Evolutionary conservation across 1,284 basidiomycete genomes (phyloP).

Genomic region (Irpex lacteus): DNA sequence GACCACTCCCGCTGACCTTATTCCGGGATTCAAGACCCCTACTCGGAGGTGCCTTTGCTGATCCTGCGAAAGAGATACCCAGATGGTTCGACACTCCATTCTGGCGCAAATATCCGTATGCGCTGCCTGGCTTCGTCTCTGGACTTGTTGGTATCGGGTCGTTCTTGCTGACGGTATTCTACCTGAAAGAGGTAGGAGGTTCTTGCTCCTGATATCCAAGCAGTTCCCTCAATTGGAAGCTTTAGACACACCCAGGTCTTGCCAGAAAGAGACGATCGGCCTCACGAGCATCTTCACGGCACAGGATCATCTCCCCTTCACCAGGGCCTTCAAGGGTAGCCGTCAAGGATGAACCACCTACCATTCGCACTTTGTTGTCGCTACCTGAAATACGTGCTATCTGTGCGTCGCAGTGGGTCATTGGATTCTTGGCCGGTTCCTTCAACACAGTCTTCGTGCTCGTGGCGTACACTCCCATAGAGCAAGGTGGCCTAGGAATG

Average conservation of each 20-base stretch:
- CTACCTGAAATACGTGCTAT: constrained; percentile 52
- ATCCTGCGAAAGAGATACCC: constrained; percentile 49
- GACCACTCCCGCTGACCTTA: background rate
- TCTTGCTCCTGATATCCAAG: background rate
- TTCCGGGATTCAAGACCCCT: constrained; percentile 42
- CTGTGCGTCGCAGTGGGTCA: constrained; percentile 49
- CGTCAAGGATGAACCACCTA: constrained; percentile 17
- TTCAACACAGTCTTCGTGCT: constrained; percentile 70
- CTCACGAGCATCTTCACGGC: background rate
- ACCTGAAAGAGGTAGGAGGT: constrained; percentile 49
- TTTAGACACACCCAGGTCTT: constrained; percentile 18
- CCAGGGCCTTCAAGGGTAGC: background rate
- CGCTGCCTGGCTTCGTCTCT: constrained; percentile 50
- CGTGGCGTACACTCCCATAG: constrained; percentile 58
- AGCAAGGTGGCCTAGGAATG: constrained; percentile 53
- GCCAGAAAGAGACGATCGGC: background rate
- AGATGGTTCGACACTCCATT: constrained; percentile 42
- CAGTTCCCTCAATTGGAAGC: background rate
- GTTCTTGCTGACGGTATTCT: constrained; percentile 9
- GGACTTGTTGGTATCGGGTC: constrained; percentile 41
- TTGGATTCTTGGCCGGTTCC: constrained; percentile 52
- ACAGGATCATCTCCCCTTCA: background rate
- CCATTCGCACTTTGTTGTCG: constrained; percentile 36
- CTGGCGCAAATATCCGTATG: constrained; percentile 52
- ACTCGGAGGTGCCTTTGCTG: constrained; percentile 60